phyloP scores from a whole-genome alignment of 305 asterid genomes.

The Withania somnifera region DNA sequence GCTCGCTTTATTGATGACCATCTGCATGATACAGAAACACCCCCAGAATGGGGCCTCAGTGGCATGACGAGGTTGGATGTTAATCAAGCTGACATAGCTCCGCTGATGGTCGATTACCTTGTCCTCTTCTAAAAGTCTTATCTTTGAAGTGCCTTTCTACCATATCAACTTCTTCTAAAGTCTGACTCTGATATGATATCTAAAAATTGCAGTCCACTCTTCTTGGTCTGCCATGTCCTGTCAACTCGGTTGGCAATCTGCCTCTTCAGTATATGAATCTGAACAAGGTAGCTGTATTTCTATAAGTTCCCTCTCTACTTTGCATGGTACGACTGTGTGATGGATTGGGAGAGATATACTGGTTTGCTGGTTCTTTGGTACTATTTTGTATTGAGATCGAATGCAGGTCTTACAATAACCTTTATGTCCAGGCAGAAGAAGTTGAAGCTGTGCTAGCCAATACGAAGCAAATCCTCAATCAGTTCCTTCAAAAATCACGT shows the following conservation, averaged over 20 bases:
- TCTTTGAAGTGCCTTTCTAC: slow-evolving; percentile 7
- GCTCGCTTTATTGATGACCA: slow-evolving; percentile 81
- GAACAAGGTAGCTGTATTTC: slow-evolving; percentile 45
- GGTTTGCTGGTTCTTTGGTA: neutral
- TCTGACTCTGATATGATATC: slow-evolving; percentile 16
- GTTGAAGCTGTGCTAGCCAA: slow-evolving; percentile 93
- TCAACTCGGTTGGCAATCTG: slow-evolving; percentile 86
- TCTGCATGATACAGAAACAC: slow-evolving; percentile 74
- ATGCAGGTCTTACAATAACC: neutral
- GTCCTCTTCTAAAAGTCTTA: slow-evolving; percentile 10
- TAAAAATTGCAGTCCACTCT: slow-evolving; percentile 70
- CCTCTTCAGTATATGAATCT: slow-evolving; percentile 71
- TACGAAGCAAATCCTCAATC: slow-evolving; percentile 81
- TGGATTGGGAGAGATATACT: slow-evolving; percentile 1
- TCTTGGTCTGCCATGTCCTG: slow-evolving; percentile 89
- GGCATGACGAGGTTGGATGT: slow-evolving; percentile 85
- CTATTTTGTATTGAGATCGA: neutral
- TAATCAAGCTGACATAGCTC: slow-evolving; percentile 98
- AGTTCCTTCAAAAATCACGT: slow-evolving; percentile 76
- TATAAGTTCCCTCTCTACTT: neutral
- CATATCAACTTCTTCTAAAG: neutral
- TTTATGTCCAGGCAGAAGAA: slow-evolving; percentile 49
- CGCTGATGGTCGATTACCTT: slow-evolving; percentile 67
- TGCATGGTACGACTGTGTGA: neutral
- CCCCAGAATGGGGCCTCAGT: slow-evolving; percentile 86